Conservation (phyloP, 257 asterid genomes). For the Penstemon barbatus region DNA sequence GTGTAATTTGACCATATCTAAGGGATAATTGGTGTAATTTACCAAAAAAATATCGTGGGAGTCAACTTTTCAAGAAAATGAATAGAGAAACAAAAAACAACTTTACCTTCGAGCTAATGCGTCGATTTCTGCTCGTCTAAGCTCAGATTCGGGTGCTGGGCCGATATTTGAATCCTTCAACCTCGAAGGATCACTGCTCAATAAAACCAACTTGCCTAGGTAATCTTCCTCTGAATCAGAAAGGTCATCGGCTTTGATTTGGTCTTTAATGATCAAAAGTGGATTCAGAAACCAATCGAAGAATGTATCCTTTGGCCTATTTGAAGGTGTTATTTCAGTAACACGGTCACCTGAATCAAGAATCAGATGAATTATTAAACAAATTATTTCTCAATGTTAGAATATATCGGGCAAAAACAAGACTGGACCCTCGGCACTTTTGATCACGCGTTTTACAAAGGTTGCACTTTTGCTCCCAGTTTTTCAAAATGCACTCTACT, state of each 20-base stretch:
- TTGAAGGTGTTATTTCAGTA: conserved; percentile 72
- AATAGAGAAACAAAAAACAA: neutral
- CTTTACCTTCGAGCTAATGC: conserved; percentile 88
- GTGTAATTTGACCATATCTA: neutral
- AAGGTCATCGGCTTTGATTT: conserved; percentile 73
- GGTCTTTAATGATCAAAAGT: conserved; percentile 80
- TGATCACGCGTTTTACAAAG: too few relatives aligned
- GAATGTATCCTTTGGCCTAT: conserved; percentile 77
- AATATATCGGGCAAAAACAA: neutral
- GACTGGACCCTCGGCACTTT: too few relatives aligned
- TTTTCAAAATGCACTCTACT: too few relatives aligned
- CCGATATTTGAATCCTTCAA: conserved; percentile 51
- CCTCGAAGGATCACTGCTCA: conserved; percentile 59
- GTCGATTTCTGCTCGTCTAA: conserved; percentile 76
- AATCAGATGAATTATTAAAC: neutral
- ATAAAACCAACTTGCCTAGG: conserved; percentile 64
- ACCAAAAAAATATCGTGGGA: neutral
- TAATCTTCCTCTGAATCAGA: conserved; percentile 78
- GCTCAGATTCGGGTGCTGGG: conserved; percentile 59
- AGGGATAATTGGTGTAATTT: neutral
- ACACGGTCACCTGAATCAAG: conserved; percentile 50
- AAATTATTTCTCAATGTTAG: neutral
- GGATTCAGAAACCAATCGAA: conserved; percentile 95
- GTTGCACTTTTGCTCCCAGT: too few relatives aligned
- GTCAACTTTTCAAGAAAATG: neutral